A percentile compares a stretch with the other conserved stretches of the same genome.
Conservation (phyloP, 2,329 filamentous ascomycete species). For the Ascochyta pisi region DNA sequence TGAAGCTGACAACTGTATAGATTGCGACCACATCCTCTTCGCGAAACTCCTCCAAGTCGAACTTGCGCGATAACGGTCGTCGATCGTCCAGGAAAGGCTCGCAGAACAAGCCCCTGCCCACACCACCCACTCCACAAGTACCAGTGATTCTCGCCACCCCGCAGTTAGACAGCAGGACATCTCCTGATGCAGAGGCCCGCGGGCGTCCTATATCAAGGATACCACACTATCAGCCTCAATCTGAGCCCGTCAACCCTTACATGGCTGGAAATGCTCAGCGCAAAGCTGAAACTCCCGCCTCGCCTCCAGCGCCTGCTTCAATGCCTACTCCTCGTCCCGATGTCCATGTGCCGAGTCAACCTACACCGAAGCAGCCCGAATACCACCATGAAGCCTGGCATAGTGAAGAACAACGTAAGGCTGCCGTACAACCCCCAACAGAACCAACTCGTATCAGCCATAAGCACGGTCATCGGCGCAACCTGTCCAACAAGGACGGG, state of each 20-base stretch:
- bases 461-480: slow-evolving; percentile 17
- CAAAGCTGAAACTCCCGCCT: neutral
- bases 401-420: slow-evolving; percentile 27
- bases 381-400: slow-evolving; percentile 34
- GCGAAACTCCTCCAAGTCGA: slow-evolving; percentile 45
- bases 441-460: slow-evolving; percentile 11
- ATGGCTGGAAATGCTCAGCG: slow-evolving; percentile 20
- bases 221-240: slow-evolving; percentile 25
- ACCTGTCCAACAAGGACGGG: slow-evolving; percentile 24
- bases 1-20: slow-evolving; percentile 28
- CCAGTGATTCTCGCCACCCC: slow-evolving; percentile 11
- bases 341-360: slow-evolving; percentile 23
- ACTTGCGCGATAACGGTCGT: slow-evolving; percentile 42
- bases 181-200: slow-evolving; percentile 22
- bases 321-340: slow-evolving; percentile 16
- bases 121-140: slow-evolving; percentile 16
- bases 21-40: slow-evolving; percentile 49
- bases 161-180: slow-evolving; percentile 10
- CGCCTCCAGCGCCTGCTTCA: slow-evolving; percentile 2
- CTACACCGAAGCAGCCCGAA: slow-evolving; percentile 24
- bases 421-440: slow-evolving; percentile 14
- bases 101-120: slow-evolving; percentile 47
- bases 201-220: slow-evolving; percentile 23
- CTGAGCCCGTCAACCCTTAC: slow-evolving; percentile 24
- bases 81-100: slow-evolving; percentile 43